phyloP scores from a whole-genome alignment of 2,329 filamentous ascomycete species.

The Colletotrichum viniferum region DNA sequence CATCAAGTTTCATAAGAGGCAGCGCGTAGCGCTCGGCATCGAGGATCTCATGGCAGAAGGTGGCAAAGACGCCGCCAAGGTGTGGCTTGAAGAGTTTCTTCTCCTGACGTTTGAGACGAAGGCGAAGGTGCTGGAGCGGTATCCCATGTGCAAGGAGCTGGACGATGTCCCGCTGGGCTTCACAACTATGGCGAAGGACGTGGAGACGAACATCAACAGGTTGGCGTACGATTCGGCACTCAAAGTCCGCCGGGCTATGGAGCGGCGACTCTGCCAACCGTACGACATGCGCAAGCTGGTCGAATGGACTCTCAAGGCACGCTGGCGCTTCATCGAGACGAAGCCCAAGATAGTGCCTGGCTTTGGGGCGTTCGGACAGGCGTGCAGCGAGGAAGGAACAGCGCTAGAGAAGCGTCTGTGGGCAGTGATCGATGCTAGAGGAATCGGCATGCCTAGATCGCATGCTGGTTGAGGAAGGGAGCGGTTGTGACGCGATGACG shows the following conservation, averaged over 20 bases:
- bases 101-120: not conserved
- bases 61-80: not conserved
- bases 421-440: not conserved
- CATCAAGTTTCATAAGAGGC: not conserved
- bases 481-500: not conserved
- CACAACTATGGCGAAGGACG: not conserved
- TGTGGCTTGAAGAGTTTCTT: constrained; percentile 3
- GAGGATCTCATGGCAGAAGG: not conserved
- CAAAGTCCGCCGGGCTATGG: not conserved
- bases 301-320: not conserved
- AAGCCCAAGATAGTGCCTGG: constrained; percentile 4
- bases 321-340: not conserved
- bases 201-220: not conserved
- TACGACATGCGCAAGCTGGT: constrained; percentile 1
- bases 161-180: constrained; percentile 3
- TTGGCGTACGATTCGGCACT: not conserved
- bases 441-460: not conserved
- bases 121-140: not conserved
- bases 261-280: not conserved
- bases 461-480: not conserved
- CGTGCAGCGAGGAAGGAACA: not conserved
- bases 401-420: not conserved
- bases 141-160: not conserved
- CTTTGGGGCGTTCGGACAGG: not conserved
- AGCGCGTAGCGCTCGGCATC: not conserved